Base-by-base conservation (phyloP, 805 yeast genomes). In the Yarrowia yakushimensis region DNA sequence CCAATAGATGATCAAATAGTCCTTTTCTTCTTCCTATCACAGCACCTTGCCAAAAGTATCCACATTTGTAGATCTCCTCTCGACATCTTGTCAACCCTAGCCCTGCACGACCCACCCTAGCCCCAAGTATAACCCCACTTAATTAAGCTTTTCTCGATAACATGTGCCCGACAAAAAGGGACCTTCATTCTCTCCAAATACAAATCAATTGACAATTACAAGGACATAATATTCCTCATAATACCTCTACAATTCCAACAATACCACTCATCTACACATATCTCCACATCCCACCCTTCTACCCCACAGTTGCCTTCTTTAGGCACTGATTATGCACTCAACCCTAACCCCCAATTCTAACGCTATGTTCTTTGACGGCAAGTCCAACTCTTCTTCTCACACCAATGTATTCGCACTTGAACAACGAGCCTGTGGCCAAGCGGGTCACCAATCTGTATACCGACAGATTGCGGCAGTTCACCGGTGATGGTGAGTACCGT, bases 371-470 rank as follows among this genome's bases (percentile, higher is more conserved):
- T 5, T 6, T 12, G 3, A 10, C 3, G 3, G 12, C 10, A 28
- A 28, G 17, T 31, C 17, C n/a, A n/a, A 5, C 11, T 11, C n/a
- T 15, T 4, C 34, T 15, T 12, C 34, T 4, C 34, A 31, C 34
- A 28, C 2, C 50, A n/a, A 45, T 45, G 52, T 45, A 45, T 28
- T 45, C 52, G 15, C 52, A 18, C 30, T n/a, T 34, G 52, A 84
- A 79, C 71, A 72, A 73, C 45, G 73, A 72, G 22, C 96, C 96
- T 3, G 83, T 81, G 42, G 85, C 88, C 68, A 87, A 88, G 70
- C 90, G 91, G 66, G 83, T 90, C 45, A 91, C 88, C 70, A 79
- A 82, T 39, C 81, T 90, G 63, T 90, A 86, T 70, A 86, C 84
- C 66, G 81, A 83, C 69, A 79, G 97, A 48, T 76, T 91, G 65